phyloP scores from a whole-genome alignment of 495 filamentous ascomycete genomes.

The Neurospora intermedia region DNA sequence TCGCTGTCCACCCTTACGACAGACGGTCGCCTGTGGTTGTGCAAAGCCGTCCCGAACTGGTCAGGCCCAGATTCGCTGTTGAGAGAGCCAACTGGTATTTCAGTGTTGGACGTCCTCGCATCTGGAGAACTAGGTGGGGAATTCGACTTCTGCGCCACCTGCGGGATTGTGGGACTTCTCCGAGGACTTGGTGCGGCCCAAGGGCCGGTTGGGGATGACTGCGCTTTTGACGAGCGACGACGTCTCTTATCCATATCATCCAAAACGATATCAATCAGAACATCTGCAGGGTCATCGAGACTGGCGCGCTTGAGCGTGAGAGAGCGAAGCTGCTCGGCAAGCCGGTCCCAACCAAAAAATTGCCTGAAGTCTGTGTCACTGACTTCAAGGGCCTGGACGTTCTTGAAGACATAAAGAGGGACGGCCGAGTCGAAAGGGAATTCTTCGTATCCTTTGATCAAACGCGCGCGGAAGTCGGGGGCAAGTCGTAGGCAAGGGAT shows the following conservation, averaged over 20 bases:
- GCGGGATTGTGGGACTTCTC: slow-evolving; percentile 43
- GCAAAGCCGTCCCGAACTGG: slow-evolving; percentile 17
- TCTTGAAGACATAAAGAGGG: slow-evolving; percentile 90
- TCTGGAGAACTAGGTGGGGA: slow-evolving; percentile 59
- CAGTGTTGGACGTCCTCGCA: slow-evolving; percentile 33
- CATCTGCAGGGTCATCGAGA: slow-evolving; percentile 81
- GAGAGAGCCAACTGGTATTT: slow-evolving; percentile 35
- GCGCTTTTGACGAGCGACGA: slow-evolving; percentile 73
- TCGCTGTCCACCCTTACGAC: slow-evolving; percentile 29
- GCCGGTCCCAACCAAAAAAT: slow-evolving; percentile 91
- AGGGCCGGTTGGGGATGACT: slow-evolving; percentile 60
- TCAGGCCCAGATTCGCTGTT: slow-evolving; percentile 33
- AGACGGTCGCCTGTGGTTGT: slow-evolving; percentile 30
- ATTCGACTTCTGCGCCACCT: slow-evolving; percentile 43
- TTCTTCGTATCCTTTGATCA: slow-evolving; percentile 90
- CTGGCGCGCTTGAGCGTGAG: slow-evolving; percentile 80
- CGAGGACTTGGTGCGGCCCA: slow-evolving; percentile 53
- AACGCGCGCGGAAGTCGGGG: slow-evolving; percentile 76
- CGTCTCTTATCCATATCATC: slow-evolving; percentile 92
- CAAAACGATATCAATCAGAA: slow-evolving; percentile 83
- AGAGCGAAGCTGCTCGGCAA: slow-evolving; percentile 83
- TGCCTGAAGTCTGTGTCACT: slow-evolving; percentile 92
- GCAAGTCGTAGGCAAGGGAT: slow-evolving; percentile 83
- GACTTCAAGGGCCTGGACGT: slow-evolving; percentile 83
- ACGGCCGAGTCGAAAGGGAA: slow-evolving; percentile 99